Evolutionary conservation across 345 rosid species (phyloP).

Genomic region (Eucalyptus erythrocorys): DNA sequence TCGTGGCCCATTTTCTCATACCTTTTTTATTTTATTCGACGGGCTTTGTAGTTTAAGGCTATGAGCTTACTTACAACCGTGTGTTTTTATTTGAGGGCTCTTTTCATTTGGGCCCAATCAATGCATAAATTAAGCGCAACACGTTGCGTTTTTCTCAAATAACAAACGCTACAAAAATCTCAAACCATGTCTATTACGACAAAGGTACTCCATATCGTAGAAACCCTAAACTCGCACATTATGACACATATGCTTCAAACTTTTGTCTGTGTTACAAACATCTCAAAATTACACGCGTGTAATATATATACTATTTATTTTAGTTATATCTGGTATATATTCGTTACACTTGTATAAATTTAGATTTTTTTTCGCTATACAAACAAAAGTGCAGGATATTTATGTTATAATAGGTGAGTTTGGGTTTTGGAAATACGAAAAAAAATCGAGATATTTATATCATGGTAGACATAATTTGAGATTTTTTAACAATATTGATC

Average conservation of each 20-base stretch:
- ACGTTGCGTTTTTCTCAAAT: neutral
- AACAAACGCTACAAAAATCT: neutral
- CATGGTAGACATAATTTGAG: no score
- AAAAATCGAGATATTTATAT: no score
- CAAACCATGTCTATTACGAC: neutral
- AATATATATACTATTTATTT: no score
- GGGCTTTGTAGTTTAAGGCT: neutral
- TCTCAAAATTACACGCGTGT: rapidly evolving
- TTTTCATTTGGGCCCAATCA: neutral
- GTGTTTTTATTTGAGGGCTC: neutral
- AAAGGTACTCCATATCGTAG: no score
- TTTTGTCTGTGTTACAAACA: neutral
- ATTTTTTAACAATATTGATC: neutral
- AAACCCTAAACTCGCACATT: neutral
- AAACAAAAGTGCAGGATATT: no score
- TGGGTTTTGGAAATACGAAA: no score
- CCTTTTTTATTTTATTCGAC: neutral
- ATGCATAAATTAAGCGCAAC: neutral
- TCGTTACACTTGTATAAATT: no score
- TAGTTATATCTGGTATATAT: rapidly evolving
- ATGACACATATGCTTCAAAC: neutral
- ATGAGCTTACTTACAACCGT: neutral
- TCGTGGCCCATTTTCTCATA: neutral
- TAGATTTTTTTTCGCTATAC: neutral
- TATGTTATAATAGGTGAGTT: neutral